Percentiles rank a stretch among this genome's conserved stretches.
Evolutionary conservation across 208 protist species (phyloP).

Genomic region (Entamoeba moshkovskii): DNA sequence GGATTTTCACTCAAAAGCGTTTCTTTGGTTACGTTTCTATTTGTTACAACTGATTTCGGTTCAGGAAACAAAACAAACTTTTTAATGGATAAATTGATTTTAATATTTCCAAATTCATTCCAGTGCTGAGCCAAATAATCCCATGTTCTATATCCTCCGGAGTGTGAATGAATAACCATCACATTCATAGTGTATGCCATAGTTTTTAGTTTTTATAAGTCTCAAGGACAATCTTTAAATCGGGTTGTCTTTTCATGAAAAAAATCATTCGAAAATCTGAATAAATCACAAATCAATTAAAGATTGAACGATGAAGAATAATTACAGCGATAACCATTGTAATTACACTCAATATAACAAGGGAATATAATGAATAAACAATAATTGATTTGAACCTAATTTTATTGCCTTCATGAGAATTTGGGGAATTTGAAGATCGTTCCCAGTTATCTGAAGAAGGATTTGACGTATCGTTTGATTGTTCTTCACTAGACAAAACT

Average conservation of each 20-base stretch:
- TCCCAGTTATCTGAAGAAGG: too few species aligned
- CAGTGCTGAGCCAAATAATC: not conserved
- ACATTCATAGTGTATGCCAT: not conserved
- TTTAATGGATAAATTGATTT: not conserved
- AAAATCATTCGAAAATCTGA: not conserved
- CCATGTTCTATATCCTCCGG: not conserved
- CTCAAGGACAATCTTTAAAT: too few species aligned
- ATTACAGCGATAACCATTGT: not conserved
- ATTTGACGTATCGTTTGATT: too few species aligned
- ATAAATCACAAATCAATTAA: not conserved
- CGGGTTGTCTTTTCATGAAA: too few species aligned
- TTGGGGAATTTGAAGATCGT: too few species aligned
- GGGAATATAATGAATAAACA: too few species aligned
- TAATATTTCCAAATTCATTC: not conserved
- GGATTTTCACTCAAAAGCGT: not conserved
- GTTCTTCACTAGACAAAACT: too few species aligned
- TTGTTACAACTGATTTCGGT: not conserved
- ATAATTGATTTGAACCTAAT: too few species aligned
- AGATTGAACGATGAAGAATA: not conserved
- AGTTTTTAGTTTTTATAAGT: too few species aligned
- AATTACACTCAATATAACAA: not conserved
- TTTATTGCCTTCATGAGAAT: too few species aligned
- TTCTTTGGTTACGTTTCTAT: not conserved
- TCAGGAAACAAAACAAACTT: not conserved
- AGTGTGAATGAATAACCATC: not conserved